Base-by-base conservation (phyloP, 495 filamentous ascomycete species). In the Thozetella sp. region DNA sequence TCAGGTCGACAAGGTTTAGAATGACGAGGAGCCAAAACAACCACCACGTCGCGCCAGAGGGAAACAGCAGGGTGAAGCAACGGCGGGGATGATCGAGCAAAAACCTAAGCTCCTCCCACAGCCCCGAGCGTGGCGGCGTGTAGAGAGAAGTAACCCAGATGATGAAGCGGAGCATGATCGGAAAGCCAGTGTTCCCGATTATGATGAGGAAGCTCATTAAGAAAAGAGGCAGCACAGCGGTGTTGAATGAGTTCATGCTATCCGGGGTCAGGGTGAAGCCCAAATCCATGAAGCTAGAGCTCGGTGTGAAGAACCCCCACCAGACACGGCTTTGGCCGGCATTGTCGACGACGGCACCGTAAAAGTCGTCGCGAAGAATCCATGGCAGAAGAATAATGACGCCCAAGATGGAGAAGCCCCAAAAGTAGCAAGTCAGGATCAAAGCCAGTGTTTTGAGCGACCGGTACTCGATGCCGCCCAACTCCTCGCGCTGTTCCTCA, bases 391-490 rank as follows among this genome's bases (percentile, higher is more conserved):
- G 69, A 54, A 85, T 80, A 43, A 93, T 69, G 51, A 93, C 72
- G 0, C 90, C 92, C n/a, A 97, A 69, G 2, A 90, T 26, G 57
- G 89, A 88, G 62, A 95, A 93, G 17, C 84, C 80, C 58, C 89
- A 78, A 66, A 88, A 97, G 72, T 98, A 98, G 10, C 75, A 73
- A 1, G 88, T 85, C 52, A 97, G 77, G 24, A 97, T 86, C 46
- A 90, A 72, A 1, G 90, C 89, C 34, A 98, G 71, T 4, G 91
- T 92, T 71, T 97, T 97, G 46, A 97, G 74, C 0, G 93, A 89
- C 9, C 94, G 86, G 67, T 98, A 98, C 74, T 98, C 93, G 50
- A 97, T 97, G 13, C 93, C 93, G 2, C 93, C 93, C 13, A 98
- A 79, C 68, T 98, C 94, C 63, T 98, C 91, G 52, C 93, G 83